These are phyloP conservation scores for Actinidia polygama DNA, from an alignment of 179 eudicot genomes.

Conservation along the genomic window DNA sequence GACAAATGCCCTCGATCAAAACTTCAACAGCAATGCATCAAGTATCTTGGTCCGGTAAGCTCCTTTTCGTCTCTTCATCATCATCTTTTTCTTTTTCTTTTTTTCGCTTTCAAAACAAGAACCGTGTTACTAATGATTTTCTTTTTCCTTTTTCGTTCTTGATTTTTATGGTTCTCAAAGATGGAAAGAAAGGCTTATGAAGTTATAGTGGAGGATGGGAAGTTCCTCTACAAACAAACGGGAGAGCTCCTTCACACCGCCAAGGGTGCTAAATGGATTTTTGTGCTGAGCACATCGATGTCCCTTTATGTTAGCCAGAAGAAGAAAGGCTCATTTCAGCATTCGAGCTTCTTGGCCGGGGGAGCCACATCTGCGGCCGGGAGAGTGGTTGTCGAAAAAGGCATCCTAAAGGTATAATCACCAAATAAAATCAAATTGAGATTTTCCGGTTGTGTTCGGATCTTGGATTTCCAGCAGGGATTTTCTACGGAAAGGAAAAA, in stretches of 20 bases:
- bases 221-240: constrained; percentile 55
- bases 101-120: background rate
- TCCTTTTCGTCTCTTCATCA: background rate
- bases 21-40: constrained; percentile 93
- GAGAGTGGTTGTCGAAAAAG: constrained; percentile 75
- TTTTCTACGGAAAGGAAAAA: too few species aligned
- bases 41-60: constrained; percentile 91
- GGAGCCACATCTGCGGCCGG: constrained; percentile 98
- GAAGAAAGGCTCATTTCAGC: constrained; percentile 92
- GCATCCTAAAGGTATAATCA: constrained; percentile 66
- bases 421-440: background rate
- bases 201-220: constrained; percentile 73
- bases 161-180: constrained; percentile 31
- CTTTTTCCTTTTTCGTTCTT: background rate
- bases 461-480: background rate
- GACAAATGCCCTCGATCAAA: constrained; percentile 74
- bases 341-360: constrained; percentile 96
- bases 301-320: constrained; percentile 78
- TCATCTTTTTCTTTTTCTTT: background rate
- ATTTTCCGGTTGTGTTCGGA: background rate
- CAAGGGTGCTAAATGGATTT: constrained; percentile 79
- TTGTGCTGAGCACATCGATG: constrained; percentile 90
- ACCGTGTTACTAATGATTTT: background rate
- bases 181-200: constrained; percentile 88
- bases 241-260: constrained; percentile 76